These are phyloP conservation scores for Babjeviella inositovora DNA, from an alignment of 805 yeast genomes.

Conservation along the genomic window DNA sequence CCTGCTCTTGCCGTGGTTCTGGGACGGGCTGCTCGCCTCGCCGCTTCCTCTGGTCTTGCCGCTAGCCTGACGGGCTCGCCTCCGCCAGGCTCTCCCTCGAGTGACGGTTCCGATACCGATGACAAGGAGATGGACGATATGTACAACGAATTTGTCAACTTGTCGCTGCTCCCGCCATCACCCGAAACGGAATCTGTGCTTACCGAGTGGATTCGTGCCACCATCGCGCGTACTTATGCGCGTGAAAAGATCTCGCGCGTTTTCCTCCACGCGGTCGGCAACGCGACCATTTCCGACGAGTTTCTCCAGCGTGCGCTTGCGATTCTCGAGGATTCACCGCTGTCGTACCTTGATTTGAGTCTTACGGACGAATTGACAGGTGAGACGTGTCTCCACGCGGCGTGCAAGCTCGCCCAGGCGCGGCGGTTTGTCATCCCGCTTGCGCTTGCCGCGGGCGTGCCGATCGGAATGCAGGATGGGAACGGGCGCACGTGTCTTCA, in stretches of 20 bases:
- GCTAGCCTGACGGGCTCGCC: too few relatives aligned
- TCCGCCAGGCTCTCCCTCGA: too few relatives aligned
- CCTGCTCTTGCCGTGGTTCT: too few relatives aligned
- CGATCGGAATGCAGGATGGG: slow-evolving; percentile 29
- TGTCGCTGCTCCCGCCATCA: too few relatives aligned
- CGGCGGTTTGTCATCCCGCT: neutral
- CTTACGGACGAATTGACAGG: slow-evolving; percentile 60
- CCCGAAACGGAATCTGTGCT: too few relatives aligned
- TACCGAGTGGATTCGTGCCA: too few relatives aligned
- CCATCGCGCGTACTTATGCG: too few relatives aligned
- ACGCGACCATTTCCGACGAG: slow-evolving; percentile 47
- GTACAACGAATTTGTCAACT: neutral
- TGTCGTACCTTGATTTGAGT: slow-evolving; percentile 42
- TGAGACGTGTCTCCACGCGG: slow-evolving; percentile 63
- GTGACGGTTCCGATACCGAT: neutral
- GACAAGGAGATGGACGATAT: slow-evolving; percentile 1
- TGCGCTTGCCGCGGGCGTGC: slow-evolving; percentile 9
- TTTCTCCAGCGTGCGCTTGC: slow-evolving; percentile 34
- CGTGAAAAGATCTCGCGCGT: slow-evolving; percentile 9
- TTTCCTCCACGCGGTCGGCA: slow-evolving; percentile 52
- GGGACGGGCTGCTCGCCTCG: too few relatives aligned
- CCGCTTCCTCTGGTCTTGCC: too few relatives aligned
- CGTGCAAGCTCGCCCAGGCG: neutral
- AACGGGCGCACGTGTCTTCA: slow-evolving; percentile 77
- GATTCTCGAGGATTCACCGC: too few relatives aligned